Evolutionary conservation across 257 asterid species (phyloP).

Genomic region (Gardenia jasminoides): DNA sequence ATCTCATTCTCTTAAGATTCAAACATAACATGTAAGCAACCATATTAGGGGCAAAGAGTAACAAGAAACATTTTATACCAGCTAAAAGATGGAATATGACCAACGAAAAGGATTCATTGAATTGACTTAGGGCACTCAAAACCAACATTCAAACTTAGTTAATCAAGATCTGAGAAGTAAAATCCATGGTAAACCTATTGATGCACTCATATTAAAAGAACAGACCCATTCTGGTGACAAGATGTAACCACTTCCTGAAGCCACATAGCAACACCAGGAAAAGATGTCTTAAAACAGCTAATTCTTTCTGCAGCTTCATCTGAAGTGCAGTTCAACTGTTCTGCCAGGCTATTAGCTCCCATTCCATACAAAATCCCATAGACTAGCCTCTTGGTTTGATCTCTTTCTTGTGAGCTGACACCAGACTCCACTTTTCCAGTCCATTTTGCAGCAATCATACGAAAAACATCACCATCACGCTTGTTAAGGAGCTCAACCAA

Average conservation of each 20-base stretch:
- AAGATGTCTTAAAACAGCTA: conserved; percentile 67
- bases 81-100: background rate
- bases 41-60: background rate
- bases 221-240: conserved; percentile 89
- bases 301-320: conserved; percentile 84
- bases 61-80: background rate
- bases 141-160: background rate
- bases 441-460: conserved; percentile 96
- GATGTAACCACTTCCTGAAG: conserved; percentile 78
- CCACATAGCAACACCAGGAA: conserved; percentile 92
- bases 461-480: conserved; percentile 76
- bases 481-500: conserved; percentile 62
- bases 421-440: conserved; percentile 55
- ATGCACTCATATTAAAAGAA: conserved; percentile 12
- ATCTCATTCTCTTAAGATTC: background rate
- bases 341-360: conserved; percentile 80
- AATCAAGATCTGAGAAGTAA: background rate
- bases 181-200: background rate
- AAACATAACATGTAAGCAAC: background rate
- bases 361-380: conserved; percentile 93
- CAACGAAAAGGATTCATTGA: background rate
- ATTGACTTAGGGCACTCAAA: background rate
- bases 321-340: conserved; percentile 74
- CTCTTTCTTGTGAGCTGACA: conserved; percentile 79
- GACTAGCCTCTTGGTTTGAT: conserved; percentile 80